Conservation (phyloP, 257 asterid species). For the Lycium barbarum region DNA sequence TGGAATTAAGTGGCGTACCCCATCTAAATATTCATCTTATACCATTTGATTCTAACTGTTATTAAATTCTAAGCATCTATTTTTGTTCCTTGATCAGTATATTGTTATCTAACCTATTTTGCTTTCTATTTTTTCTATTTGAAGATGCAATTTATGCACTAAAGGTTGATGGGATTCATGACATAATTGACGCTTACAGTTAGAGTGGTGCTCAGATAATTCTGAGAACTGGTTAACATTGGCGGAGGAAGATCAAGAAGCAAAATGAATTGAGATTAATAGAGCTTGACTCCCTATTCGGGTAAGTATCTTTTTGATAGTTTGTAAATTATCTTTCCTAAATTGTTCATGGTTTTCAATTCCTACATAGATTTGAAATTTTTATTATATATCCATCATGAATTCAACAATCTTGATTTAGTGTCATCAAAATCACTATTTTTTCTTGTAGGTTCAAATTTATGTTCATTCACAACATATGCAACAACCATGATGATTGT, state of each 20-base stretch:
- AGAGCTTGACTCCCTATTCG: not conserved
- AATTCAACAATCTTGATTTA: not conserved
- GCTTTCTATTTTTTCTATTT: not conserved
- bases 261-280: not conserved
- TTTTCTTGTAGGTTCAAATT: not conserved
- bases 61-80: not conserved
- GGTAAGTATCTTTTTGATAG: not conserved
- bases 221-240: not conserved
- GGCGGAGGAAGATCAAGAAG: not conserved
- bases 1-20: not conserved
- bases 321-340: not conserved
- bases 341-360: not conserved
- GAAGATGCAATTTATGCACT: not conserved
- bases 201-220: not conserved
- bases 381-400: not conserved
- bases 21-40: not conserved
- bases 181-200: not conserved
- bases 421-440: not conserved
- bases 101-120: not conserved
- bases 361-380: not conserved
- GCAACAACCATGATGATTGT: not conserved
- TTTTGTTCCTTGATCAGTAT: not conserved
- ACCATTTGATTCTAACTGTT: not conserved
- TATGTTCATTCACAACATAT: not conserved
- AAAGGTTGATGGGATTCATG: not conserved